phyloP scores from a whole-genome alignment of 2,329 filamentous ascomycete genomes.

The Epichloe bromicola region DNA sequence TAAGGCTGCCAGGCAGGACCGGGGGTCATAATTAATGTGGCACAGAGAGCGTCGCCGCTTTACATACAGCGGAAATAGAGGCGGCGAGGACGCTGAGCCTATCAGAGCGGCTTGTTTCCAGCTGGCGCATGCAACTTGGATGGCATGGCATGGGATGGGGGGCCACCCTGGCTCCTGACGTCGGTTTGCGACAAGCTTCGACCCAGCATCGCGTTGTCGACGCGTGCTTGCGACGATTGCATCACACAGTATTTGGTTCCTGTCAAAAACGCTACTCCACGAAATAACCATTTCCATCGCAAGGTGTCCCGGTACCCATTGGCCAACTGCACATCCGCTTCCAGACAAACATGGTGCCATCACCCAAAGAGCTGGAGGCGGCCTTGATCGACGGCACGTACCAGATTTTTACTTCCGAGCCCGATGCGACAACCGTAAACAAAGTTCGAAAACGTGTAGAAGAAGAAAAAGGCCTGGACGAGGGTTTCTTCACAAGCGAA shows the following conservation, averaged over 20 bases:
- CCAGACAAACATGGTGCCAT: conserved; percentile 16
- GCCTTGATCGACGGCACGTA: conserved; percentile 34
- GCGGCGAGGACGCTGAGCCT: background rate
- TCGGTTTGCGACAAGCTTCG: background rate
- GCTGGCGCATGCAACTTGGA: background rate
- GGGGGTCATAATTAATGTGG: too few relatives aligned
- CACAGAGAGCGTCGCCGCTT: too few relatives aligned
- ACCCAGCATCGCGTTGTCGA: background rate
- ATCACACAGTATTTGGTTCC: background rate
- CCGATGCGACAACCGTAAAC: conserved; percentile 42
- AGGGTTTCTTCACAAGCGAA: conserved; percentile 34
- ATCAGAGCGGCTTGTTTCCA: background rate
- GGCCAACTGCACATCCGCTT: background rate
- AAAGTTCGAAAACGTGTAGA: conserved; percentile 40
- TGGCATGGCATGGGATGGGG: background rate
- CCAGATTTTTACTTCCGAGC: conserved; percentile 29
- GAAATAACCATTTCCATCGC: too few relatives aligned
- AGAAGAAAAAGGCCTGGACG: conserved; percentile 32
- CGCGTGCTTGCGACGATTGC: background rate
- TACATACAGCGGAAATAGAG: background rate
- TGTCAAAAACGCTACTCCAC: background rate
- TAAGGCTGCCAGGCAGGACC: too few relatives aligned
- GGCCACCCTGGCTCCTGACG: background rate
- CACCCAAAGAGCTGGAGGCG: conserved; percentile 28
- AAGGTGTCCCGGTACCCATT: background rate